Conservation (phyloP, 768 basidiomycete genomes). For the Melanogaster broomeanus region DNA sequence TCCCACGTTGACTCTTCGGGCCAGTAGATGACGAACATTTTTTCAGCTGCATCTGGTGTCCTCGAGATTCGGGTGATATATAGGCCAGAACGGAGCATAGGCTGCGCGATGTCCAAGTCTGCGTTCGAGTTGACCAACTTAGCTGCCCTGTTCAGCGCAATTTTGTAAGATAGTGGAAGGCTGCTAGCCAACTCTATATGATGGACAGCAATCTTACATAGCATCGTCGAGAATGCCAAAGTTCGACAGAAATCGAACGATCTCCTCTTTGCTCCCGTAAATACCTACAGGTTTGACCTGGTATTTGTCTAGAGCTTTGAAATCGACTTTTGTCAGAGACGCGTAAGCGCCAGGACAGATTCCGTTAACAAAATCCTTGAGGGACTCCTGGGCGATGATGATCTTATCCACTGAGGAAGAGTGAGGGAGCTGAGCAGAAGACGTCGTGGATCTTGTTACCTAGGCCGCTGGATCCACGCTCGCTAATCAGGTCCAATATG, state of each 20-base stretch:
- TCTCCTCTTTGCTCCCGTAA: conserved; percentile 55
- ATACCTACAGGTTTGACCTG: conserved; percentile 52
- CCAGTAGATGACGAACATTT: conserved; percentile 59
- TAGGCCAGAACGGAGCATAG: conserved; percentile 49
- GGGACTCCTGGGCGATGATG: conserved; percentile 55
- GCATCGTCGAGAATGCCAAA: conserved; percentile 38
- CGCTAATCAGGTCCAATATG: conserved; percentile 54
- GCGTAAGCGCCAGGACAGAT: conserved; percentile 52
- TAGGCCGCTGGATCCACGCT: conserved; percentile 50
- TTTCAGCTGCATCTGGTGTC: conserved; percentile 8
- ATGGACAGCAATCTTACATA: conserved; percentile 35
- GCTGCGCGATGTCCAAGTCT: conserved; percentile 7
- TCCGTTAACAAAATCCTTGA: conserved; percentile 48
- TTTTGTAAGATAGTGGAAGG: conserved; percentile 5
- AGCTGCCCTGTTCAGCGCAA: conserved; percentile 6
- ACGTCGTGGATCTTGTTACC: conserved; percentile 35
- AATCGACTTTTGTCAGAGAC: conserved; percentile 59
- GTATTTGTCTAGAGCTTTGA: conserved; percentile 49
- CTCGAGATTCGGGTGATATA: conserved; percentile 40
- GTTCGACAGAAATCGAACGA: conserved; percentile 46
- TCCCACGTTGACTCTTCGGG: conserved; percentile 62
- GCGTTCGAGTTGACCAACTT: conserved; percentile 3
- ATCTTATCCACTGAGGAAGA: conserved; percentile 55
- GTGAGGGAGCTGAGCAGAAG: neutral
- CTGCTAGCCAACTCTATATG: neutral